Percentiles rank a stretch among this genome's conserved stretches.
Evolutionary conservation across 768 basidiomycete species (phyloP).

Genomic region (Fomitopsis serialis): DNA sequence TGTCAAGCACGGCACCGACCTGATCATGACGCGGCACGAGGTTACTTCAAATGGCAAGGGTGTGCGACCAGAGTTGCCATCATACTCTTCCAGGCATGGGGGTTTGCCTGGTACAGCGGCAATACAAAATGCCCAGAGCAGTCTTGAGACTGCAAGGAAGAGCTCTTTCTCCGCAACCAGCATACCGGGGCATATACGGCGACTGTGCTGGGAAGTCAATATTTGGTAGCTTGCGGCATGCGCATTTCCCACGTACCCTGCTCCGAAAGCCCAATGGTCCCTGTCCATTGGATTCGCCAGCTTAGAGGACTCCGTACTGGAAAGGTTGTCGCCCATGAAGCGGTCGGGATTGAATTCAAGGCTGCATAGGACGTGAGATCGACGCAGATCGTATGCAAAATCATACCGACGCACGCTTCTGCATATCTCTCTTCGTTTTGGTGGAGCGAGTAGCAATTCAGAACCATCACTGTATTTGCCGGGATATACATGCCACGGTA

Average conservation of each 20-base stretch:
- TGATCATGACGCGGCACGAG: constrained; percentile 19
- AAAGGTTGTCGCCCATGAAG: constrained; percentile 33
- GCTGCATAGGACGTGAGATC: constrained; percentile 3
- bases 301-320: constrained; percentile 39
- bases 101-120: constrained; percentile 35
- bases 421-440: constrained; percentile 30
- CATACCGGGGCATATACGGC: constrained; percentile 37
- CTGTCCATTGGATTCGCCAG: constrained; percentile 36
- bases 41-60: constrained; percentile 36
- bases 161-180: constrained; percentile 41
- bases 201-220: too few relatives aligned
- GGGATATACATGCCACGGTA: constrained; percentile 27
- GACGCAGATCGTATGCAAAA: constrained; percentile 11
- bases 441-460: constrained; percentile 23
- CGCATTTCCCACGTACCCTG: constrained; percentile 37
- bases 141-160: constrained; percentile 37
- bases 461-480: constrained; percentile 21
- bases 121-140: constrained; percentile 45
- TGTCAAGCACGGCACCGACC: too few relatives aligned
- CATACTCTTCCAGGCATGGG: constrained; percentile 42
- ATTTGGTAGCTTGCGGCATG: too few relatives aligned
- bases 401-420: constrained; percentile 26
- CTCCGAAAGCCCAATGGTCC: constrained; percentile 49
- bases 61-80: constrained; percentile 40
- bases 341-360: constrained; percentile 38